Evolutionary conservation across 2,329 filamentous ascomycete species (phyloP).

Genomic region (Penicillium occitanis): DNA sequence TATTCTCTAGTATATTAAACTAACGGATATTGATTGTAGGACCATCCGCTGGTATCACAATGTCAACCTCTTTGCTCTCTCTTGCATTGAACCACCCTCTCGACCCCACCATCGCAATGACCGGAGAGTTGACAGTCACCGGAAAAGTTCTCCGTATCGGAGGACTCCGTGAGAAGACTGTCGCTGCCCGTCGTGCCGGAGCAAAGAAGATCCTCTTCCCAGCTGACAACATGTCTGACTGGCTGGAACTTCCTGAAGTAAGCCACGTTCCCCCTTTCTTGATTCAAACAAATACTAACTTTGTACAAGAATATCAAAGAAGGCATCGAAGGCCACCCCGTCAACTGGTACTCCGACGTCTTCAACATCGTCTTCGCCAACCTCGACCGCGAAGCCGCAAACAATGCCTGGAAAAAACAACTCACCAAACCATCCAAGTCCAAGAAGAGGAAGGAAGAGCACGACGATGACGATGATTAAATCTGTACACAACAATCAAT

Average conservation of each 20-base stretch:
- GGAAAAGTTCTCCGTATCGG: slow-evolving; percentile 96
- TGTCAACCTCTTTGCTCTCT: slow-evolving; percentile 90
- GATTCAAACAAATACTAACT: not conserved
- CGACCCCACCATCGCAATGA: slow-evolving; percentile 91
- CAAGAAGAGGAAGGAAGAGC: slow-evolving; percentile 11
- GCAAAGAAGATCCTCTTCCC: slow-evolving; percentile 95
- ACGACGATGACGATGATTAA: slow-evolving; percentile 20
- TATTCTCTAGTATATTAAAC: not conserved
- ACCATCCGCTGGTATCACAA: slow-evolving; percentile 90
- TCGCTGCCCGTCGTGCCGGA: slow-evolving; percentile 87
- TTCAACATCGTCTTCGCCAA: slow-evolving; percentile 87
- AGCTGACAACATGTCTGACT: slow-evolving; percentile 91
- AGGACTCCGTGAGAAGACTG: slow-evolving; percentile 92
- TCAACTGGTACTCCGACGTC: slow-evolving; percentile 90
- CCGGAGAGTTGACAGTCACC: slow-evolving; percentile 92
- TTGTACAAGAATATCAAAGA: slow-evolving; percentile 88
- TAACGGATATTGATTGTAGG: slow-evolving; percentile 37
- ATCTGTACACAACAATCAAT: not conserved
- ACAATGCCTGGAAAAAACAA: slow-evolving; percentile 67
- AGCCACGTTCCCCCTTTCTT: slow-evolving; percentile 41
- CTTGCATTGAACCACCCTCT: slow-evolving; percentile 77
- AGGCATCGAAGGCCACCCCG: slow-evolving; percentile 86
- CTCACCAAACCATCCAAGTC: slow-evolving; percentile 53
- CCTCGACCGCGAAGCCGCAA: slow-evolving; percentile 71
- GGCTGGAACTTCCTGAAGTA: slow-evolving; percentile 95